These are phyloP conservation scores for Chamaecyparis obtusa DNA, from an alignment of 75 land plant genomes.

Conservation along the genomic window DNA sequence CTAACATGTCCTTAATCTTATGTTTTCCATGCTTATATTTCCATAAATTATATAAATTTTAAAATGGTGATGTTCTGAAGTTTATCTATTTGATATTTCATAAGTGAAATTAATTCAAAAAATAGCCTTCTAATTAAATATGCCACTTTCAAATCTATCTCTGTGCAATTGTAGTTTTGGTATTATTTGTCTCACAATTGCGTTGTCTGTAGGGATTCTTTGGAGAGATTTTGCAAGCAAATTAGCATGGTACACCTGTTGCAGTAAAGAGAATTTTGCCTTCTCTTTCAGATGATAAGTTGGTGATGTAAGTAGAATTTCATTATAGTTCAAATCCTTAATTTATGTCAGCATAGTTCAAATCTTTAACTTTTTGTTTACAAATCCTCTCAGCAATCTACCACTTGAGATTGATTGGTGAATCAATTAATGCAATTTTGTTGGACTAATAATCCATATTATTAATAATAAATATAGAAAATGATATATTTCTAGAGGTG, in stretches of 20 bases:
- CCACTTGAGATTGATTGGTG: background rate
- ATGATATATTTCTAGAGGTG: background rate
- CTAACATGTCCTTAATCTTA: background rate
- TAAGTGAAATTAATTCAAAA: background rate
- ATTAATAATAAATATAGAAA: background rate
- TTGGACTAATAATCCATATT: background rate
- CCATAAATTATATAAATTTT: background rate
- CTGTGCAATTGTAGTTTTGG: background rate
- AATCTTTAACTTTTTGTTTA: background rate
- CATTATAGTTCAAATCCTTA: background rate
- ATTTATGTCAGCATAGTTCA: background rate
- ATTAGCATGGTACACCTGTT: slow-evolving; percentile 95
- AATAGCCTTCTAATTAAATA: background rate
- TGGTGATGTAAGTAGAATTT: slow-evolving; percentile 64
- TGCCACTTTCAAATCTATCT: background rate
- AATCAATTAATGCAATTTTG: background rate
- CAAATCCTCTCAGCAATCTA: background rate
- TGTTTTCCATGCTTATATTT: background rate
- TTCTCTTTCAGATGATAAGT: slow-evolving; percentile 84
- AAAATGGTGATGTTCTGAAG: background rate
- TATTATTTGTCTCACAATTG: background rate
- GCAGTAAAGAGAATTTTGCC: slow-evolving; percentile 94
- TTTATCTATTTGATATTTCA: background rate
- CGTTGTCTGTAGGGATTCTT: slow-evolving; percentile 71
- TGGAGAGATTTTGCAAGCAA: slow-evolving; percentile 84